Conservation (phyloP, 2,329 filamentous ascomycete genomes). For the Simplicillium aogashimaense region DNA sequence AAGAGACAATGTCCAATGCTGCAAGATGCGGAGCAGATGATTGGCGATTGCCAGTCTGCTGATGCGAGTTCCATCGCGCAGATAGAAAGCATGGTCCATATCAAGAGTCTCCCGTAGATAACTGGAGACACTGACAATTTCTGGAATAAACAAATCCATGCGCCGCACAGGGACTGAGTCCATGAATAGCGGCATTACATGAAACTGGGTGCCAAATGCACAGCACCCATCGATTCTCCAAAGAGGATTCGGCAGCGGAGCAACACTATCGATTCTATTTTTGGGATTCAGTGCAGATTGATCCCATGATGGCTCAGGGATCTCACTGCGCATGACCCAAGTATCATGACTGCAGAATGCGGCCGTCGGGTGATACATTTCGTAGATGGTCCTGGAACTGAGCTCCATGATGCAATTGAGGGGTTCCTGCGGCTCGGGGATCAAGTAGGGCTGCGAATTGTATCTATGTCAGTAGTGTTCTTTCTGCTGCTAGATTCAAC, state of each 20-base stretch:
- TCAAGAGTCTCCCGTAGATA: slow-evolving; percentile 35
- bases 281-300: slow-evolving; percentile 46
- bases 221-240: slow-evolving; percentile 53
- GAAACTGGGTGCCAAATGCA: slow-evolving; percentile 47
- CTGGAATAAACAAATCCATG: slow-evolving; percentile 48
- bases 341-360: slow-evolving; percentile 25
- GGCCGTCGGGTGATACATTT: slow-evolving; percentile 49
- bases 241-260: slow-evolving; percentile 28
- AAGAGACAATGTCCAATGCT: slow-evolving; percentile 34
- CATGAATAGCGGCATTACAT: slow-evolving; percentile 43
- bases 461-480: not conserved
- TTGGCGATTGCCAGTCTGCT: slow-evolving; percentile 39
- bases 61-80: slow-evolving; percentile 37
- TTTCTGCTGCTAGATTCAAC: no score
- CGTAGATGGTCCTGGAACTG: slow-evolving; percentile 39
- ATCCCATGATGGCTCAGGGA: slow-evolving; percentile 26
- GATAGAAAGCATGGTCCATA: slow-evolving; percentile 37
- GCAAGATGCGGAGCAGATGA: slow-evolving; percentile 44
- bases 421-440: no score
- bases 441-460: not conserved
- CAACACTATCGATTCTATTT: slow-evolving; percentile 49
- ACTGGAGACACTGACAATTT: slow-evolving; percentile 29
- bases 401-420: slow-evolving; percentile 36
- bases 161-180: slow-evolving; percentile 35
- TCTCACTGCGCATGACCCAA: slow-evolving; percentile 5